Percentiles rank a stretch among this genome's conserved stretches.
phyloP scores from a whole-genome alignment of 169 alveolate species.

The Cryptosporidium bovis region DNA sequence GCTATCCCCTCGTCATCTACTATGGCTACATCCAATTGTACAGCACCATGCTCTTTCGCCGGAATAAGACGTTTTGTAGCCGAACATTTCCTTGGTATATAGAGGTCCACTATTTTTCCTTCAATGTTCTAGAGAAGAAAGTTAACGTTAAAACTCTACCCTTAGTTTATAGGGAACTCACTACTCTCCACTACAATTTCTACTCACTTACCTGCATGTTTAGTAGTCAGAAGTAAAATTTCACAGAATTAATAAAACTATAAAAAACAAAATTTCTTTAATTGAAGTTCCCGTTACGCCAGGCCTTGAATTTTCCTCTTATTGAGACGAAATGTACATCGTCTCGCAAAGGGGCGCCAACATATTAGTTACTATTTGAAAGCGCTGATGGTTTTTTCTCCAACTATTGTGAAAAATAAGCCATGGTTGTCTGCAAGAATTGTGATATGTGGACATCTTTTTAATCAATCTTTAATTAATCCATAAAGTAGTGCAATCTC shows the following conservation, averaged over 20 bases:
- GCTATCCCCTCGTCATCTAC: slow-evolving; percentile 91
- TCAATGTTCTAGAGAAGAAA: slow-evolving; percentile 84
- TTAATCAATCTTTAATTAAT: not conserved
- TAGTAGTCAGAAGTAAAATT: not conserved
- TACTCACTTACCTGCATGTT: slow-evolving; percentile 55
- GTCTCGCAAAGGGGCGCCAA: not conserved
- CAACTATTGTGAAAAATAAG: not conserved
- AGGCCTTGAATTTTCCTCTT: not conserved
- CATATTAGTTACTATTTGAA: too few species aligned
- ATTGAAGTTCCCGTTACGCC: not conserved
- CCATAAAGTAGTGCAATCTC: slow-evolving; percentile 79
- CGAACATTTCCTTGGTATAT: slow-evolving; percentile 95
- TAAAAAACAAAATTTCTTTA: not conserved
- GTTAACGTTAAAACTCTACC: not conserved
- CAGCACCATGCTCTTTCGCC: slow-evolving; percentile 94
- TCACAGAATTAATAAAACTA: not conserved
- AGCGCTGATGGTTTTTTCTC: not conserved
- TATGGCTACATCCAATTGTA: slow-evolving; percentile 91
- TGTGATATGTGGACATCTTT: not conserved
- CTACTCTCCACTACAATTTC: not conserved
- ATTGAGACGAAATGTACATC: not conserved
- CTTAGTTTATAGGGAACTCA: not conserved
- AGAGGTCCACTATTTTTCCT: slow-evolving; percentile 92
- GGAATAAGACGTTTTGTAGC: slow-evolving; percentile 92
- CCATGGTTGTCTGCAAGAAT: not conserved